phyloP scores from a whole-genome alignment of 140 eudicot genomes.

The Stevia rebaudiana region DNA sequence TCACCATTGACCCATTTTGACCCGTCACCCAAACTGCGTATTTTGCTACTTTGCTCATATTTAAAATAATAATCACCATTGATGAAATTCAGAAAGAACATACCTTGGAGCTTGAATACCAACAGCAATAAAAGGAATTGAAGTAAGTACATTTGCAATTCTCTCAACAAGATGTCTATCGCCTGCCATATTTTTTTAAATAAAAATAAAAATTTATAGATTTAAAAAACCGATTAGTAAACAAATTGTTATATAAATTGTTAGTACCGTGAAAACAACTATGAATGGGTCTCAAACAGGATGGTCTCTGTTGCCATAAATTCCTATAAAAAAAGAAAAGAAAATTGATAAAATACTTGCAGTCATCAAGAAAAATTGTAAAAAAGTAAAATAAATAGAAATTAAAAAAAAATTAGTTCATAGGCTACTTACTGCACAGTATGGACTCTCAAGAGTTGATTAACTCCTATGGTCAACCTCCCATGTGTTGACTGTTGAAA shows the following conservation, averaged over 20 bases:
- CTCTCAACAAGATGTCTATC: constrained; percentile 73
- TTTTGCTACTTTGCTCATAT: constrained; percentile 7
- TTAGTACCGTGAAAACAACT: constrained; percentile 56
- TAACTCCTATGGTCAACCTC: constrained; percentile 36
- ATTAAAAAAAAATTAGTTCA: neutral
- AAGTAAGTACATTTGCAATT: constrained; percentile 76
- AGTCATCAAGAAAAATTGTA: neutral
- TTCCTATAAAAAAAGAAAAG: constrained; percentile 35
- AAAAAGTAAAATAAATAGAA: neutral
- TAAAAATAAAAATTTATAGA: neutral
- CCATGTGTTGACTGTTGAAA: constrained; percentile 33
- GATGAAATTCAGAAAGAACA: constrained; percentile 2
- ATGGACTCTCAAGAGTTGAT: constrained; percentile 42
- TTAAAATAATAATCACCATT: neutral
- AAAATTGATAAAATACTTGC: neutral
- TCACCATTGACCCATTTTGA: neutral
- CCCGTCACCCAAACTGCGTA: neutral
- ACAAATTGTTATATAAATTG: neutral
- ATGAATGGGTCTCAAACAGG: constrained; percentile 72
- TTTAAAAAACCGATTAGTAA: neutral
- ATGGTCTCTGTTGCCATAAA: constrained; percentile 78
- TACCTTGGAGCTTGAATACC: constrained; percentile 90
- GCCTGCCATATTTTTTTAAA: constrained; percentile 35
- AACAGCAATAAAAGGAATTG: constrained; percentile 90
- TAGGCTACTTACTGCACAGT: constrained; percentile 57